These are phyloP conservation scores for Kernera saxatilis DNA, from an alignment of 345 rosid genomes.

Conservation along the genomic window DNA sequence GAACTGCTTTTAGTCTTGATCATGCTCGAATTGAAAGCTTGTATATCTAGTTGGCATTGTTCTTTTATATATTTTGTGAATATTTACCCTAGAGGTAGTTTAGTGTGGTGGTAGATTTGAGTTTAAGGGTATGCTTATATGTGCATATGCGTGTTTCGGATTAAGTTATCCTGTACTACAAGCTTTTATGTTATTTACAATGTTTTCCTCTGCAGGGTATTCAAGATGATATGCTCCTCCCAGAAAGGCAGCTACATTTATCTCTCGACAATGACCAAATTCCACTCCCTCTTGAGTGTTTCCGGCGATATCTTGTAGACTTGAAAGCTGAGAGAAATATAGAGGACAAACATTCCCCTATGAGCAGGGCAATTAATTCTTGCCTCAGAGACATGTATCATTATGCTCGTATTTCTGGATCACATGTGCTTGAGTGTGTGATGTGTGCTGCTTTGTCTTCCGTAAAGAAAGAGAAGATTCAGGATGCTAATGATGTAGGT, in stretches of 20 bases:
- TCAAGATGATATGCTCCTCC: conserved; percentile 63
- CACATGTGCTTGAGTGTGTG: conserved; percentile 75
- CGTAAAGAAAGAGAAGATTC: conserved; percentile 62
- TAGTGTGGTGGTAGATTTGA: conserved; percentile 4
- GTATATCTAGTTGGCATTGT: conserved; percentile 1
- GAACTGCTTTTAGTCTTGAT: not conserved
- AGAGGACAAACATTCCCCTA: conserved; percentile 36
- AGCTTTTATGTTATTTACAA: conserved; percentile 1
- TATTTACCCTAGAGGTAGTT: conserved; percentile 1
- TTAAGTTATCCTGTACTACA: not conserved
- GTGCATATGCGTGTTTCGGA: not conserved
- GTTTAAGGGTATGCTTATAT: not conserved
- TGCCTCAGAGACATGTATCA: conserved; percentile 85
- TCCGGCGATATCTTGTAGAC: conserved; percentile 48
- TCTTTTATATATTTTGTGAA: not conserved
- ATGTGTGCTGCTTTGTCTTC: conserved; percentile 70
- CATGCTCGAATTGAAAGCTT: not conserved
- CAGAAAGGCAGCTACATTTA: conserved; percentile 50
- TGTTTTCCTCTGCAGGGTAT: conserved; percentile 48
- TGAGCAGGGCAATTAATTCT: conserved; percentile 42
- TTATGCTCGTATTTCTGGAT: conserved; percentile 80
- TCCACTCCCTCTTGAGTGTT: conserved; percentile 62
- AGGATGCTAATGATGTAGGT: conserved; percentile 87
- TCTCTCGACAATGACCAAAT: conserved; percentile 48
- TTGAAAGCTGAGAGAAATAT: conserved; percentile 34